Base-by-base conservation (phyloP, 1,139 yeast species). In the Magnusiomyces paraingens region DNA sequence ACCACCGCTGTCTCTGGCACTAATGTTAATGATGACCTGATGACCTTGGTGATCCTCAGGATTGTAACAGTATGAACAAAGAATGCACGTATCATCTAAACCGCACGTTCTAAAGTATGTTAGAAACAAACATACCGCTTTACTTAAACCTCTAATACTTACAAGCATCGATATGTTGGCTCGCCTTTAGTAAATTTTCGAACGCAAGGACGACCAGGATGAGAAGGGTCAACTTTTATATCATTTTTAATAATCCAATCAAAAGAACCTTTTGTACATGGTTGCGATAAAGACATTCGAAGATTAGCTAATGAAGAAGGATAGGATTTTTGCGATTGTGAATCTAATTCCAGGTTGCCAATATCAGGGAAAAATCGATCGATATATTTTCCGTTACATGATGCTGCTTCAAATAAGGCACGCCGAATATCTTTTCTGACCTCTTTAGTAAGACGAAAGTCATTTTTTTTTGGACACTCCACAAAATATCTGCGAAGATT, bases 1-100 rank as follows among this genome's bases (percentile, higher is more conserved):
- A 0, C 97, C 97, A 3, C 96, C 96, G 59, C 84, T 86, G 57
- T 89, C 95, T 52, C 93, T 73, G 55, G 81, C 83, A 53, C 91
- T 84, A 14, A 89, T 82, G 44, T 83, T 79, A 15, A 86, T 80
- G 53, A 84, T 82, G 14, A 87, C 85, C 47, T 83, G 81, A 67
- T 93, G 99, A 51, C 83, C 95, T 38, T 69, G 66, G 69, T 93
- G 99, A 55, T 78, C 76, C 3, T 80, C 82, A 2, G 83, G 82
- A 54, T 82, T 81, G 69, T 76, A 93, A 66, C 99, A 93, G 59
- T 78, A 74, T 8, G 84, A 78, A 66, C 99, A 93, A 26, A 93
- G 71, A 0, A 93, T 96, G 70, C 95, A 86, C 0, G 95, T 84
- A 52, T 87, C 95, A 65, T 88, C 96, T 52, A 79, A 77, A 0